Base-by-base conservation (phyloP, 1,284 basidiomycete species). In the Trichosporon ovoides region DNA sequence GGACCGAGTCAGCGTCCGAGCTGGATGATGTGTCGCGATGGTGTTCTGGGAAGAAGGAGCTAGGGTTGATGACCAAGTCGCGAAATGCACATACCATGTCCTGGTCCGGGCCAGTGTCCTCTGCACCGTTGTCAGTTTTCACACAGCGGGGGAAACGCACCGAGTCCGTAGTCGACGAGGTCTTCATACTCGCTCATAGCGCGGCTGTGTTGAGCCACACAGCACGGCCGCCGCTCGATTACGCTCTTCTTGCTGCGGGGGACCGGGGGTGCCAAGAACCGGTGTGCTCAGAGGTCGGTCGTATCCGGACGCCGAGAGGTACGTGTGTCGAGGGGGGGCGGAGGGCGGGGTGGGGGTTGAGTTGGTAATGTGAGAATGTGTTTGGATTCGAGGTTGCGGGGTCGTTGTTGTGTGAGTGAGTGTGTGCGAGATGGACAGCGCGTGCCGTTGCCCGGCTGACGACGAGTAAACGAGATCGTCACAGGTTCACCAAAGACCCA, bases 101-200 rank as follows among this genome's bases (percentile, higher is more conserved):
- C 56, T 60, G 56, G 54, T 63, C 58, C 10, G 43, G 58, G 12
- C 38, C 34, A 34, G 38, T 40, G 53, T 60, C 61, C 37, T 60
- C 61, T 60, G 40, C 11, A 48, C 43, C 7, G 12, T 12, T 16
- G 43, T 48, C 22, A 48, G 43, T n/a, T 48, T 48, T 48, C 43
- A 48, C 43, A 48, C 43, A 18, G 38, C 5, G 4, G 28, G 28
- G n/a, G 18, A n/a, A 19, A 57, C 61, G 34, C 35, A 59, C 61
- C 58, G 14, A 59, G 50, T 3, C 51, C 49, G 50, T 53, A 57
- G 49, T 62, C 61, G 35, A 57, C 55, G 6, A 55, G 38, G 37
- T 62, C 61, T 31, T 62, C 61, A 35, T 59, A 31, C 35, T 61
- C 56, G 53, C 43, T 48, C 51, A 24, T 48, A 48, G 43, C 43